Evolutionary conservation across 2,329 filamentous ascomycete species (phyloP).

Genomic region (Aureobasidium uvarum): DNA sequence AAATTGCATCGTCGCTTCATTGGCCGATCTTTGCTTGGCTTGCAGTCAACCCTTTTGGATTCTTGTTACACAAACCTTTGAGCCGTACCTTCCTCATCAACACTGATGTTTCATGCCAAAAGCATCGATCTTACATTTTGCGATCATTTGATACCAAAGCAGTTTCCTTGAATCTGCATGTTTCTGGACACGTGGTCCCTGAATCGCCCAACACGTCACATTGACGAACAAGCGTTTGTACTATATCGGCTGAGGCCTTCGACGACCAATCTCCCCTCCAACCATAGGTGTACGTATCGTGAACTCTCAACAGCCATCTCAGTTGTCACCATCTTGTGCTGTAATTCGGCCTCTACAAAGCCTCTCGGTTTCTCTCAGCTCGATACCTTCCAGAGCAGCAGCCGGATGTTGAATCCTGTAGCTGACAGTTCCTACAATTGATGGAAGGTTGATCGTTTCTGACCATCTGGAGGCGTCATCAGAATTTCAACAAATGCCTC

Average conservation of each 20-base stretch:
- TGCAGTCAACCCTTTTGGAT: neutral
- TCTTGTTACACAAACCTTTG: neutral
- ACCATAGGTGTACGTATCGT: neutral
- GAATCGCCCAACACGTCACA: neutral
- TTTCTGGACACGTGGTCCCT: neutral
- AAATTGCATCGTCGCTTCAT: neutral
- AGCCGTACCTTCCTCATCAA: neutral
- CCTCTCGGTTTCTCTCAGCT: neutral
- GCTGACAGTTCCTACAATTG: neutral
- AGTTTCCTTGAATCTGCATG: neutral
- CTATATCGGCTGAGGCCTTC: neutral
- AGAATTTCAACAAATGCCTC: neutral
- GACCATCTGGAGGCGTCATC: neutral
- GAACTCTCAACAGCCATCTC: neutral
- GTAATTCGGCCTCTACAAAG: too few species aligned
- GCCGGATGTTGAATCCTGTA: neutral
- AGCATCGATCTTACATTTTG: neutral
- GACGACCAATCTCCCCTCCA: neutral
- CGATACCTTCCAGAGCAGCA: neutral
- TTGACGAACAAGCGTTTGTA: slow-evolving; percentile 7
- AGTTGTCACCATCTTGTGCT: neutral
- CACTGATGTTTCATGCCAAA: neutral
- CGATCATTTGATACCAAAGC: neutral
- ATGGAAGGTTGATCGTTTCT: neutral
- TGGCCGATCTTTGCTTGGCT: slow-evolving; percentile 3